Evolutionary conservation across 768 basidiomycete species (phyloP), one percentile per base, ranked within the genome.

Genomic region (Amanita rimosa): DNA sequence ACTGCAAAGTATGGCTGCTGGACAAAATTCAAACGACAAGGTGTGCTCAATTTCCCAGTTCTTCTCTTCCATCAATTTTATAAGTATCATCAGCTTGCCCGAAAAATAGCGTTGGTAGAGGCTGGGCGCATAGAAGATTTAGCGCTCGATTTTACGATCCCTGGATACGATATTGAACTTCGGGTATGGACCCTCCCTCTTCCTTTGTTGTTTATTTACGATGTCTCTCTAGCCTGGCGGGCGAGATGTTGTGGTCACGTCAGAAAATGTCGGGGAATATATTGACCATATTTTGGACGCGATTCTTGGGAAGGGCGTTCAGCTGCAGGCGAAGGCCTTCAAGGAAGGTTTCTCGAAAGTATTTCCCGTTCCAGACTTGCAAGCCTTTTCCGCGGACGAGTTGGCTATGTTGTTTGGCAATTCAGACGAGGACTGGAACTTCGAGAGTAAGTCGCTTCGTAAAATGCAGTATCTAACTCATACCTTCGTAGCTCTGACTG

Each of bases 321-420:
- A 74, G 46, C 67, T 77, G 1, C 93, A 96, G 65, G 85, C 86
- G 6, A 81, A 85, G 59, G 91, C 93, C 2, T 97, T 99, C 80
- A 76, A 82, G 54, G 88, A 93, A 54, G 95, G 92, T 1, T 95
- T 95, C 65, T 92, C 90, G 1, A 91, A 93, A 61, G 93, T 98
- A 26, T 98, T 99, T 75, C 89, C 95, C 4, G 81, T 98, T 40
- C 69, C 74, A 22, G 94, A 99, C 59, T 69, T 99, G 26, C 81
- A 85, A 55, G 87, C 90, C 5, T 99, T 99, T 67, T 85, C 94
- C 33, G 77, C 90, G 4, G 90, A 96, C 51, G 96, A 99, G 64
- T 68, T 99, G n/a, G 86, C 87, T 13, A 87, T 95, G 78, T 72
- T 98, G 17, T 95, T 97, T 58, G 95, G 95, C 14, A 94, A 94